Conservation (phyloP, 2,329 filamentous ascomycete genomes). For the Chaetothyriales sp. region DNA sequence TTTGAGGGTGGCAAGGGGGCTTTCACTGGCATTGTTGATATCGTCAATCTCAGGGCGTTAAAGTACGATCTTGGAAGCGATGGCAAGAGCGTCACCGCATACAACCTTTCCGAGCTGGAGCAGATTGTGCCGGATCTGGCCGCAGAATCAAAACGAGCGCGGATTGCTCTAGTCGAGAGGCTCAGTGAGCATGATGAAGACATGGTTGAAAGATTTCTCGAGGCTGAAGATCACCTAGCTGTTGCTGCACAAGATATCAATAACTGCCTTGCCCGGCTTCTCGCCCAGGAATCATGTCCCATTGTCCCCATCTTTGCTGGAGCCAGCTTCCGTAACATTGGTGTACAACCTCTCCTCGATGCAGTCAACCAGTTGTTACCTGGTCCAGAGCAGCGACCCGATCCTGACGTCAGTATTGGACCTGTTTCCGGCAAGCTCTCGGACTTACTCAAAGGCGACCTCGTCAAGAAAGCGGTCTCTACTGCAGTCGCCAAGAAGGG, state of each 20-base stretch:
- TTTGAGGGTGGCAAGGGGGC: slow-evolving; percentile 59
- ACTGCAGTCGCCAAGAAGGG: slow-evolving; percentile 29
- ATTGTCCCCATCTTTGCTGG: slow-evolving; percentile 80
- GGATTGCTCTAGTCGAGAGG: slow-evolving; percentile 63
- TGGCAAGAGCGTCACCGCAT: slow-evolving; percentile 45
- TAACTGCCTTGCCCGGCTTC: slow-evolving; percentile 56
- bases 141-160: slow-evolving; percentile 58
- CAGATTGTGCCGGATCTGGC: slow-evolving; percentile 36
- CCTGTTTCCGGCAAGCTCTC: slow-evolving; percentile 39
- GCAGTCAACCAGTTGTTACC: slow-evolving; percentile 78
- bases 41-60: slow-evolving; percentile 58
- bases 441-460: slow-evolving; percentile 32
- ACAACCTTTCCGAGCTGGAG: slow-evolving; percentile 40
- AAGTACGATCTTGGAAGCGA: slow-evolving; percentile 55
- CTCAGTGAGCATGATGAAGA: slow-evolving; percentile 78
- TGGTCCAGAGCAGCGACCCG: slow-evolving; percentile 62
- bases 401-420: slow-evolving; percentile 60
- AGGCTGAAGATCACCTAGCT: slow-evolving; percentile 53
- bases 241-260: slow-evolving; percentile 54
- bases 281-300: slow-evolving; percentile 52
- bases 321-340: slow-evolving; percentile 85
- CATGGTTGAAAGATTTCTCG: slow-evolving; percentile 72
- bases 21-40: slow-evolving; percentile 73
- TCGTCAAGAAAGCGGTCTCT: slow-evolving; percentile 24
- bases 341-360: slow-evolving; percentile 81